Conservation (phyloP, 306 rosid species). For the Cicer bijugum region DNA sequence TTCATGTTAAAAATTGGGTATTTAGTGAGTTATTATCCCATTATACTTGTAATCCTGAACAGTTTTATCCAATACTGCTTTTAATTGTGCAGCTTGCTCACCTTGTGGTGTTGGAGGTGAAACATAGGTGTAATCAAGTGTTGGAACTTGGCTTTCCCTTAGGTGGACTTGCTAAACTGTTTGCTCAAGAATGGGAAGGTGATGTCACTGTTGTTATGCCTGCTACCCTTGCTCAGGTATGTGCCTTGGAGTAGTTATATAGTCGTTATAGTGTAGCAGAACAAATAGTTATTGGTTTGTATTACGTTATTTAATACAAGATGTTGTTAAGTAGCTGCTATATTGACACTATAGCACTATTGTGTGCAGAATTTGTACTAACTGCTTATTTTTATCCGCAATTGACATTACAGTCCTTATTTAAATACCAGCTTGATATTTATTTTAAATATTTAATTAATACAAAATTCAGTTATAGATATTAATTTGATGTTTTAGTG, state of each 20-base stretch:
- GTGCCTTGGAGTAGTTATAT: background rate
- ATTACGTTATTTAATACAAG: too few species aligned
- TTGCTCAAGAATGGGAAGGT: constrained; percentile 99
- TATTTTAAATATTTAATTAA: background rate
- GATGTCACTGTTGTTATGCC: constrained; percentile 97
- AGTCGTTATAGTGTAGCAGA: too few species aligned
- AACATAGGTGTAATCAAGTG: constrained; percentile 88
- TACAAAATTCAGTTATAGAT: background rate
- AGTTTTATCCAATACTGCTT: constrained; percentile 24
- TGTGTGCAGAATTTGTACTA: too few species aligned
- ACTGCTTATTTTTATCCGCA: too few species aligned
- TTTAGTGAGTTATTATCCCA: background rate
- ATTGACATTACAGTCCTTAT: background rate
- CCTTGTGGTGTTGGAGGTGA: constrained; percentile 94
- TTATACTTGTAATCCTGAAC: constrained; percentile 13
- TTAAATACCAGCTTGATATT: constrained; percentile 2
- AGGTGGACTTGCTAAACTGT: constrained; percentile 88
- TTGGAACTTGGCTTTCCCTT: constrained; percentile 91
- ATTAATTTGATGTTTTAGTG: constrained; percentile 8
- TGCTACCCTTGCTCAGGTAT: constrained; percentile 96
- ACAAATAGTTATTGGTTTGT: too few species aligned
- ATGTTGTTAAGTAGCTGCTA: too few species aligned
- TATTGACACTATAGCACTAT: too few species aligned
- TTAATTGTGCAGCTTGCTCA: constrained; percentile 81
- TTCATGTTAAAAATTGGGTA: constrained; percentile 12